A percentile compares a stretch with the other conserved stretches of the same genome.
phyloP scores from a whole-genome alignment of 1,139 yeast species.

The Candida pseudoviswanathii region DNA sequence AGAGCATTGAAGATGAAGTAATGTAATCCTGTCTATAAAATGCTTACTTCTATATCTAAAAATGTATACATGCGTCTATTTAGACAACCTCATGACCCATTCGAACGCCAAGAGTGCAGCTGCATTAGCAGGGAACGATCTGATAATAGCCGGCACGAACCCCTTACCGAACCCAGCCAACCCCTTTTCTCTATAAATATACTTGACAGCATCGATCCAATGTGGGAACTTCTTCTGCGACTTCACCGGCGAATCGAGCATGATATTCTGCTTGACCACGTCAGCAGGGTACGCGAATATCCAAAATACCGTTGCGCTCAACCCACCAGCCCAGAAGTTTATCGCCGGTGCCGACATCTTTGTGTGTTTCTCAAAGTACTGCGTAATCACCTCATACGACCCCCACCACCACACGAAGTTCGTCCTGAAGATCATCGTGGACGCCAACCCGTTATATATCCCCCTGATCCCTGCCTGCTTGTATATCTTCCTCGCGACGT shows the following conservation, averaged over 20 bases:
- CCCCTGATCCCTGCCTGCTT: slow-evolving; percentile 67
- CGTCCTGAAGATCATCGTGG: slow-evolving; percentile 83
- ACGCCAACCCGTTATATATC: slow-evolving; percentile 75
- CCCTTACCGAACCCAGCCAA: slow-evolving; percentile 73
- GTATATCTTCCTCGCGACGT: slow-evolving; percentile 60
- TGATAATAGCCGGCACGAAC: slow-evolving; percentile 71
- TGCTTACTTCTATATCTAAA: not conserved
- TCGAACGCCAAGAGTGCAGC: slow-evolving; percentile 93
- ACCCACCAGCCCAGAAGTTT: slow-evolving; percentile 91
- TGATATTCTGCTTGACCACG: slow-evolving; percentile 83
- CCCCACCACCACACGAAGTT: slow-evolving; percentile 96
- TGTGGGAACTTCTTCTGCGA: slow-evolving; percentile 63
- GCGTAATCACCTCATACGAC: slow-evolving; percentile 77
- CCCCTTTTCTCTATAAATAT: slow-evolving; percentile 60
- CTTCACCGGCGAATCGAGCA: slow-evolving; percentile 74
- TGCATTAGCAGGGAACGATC: slow-evolving; percentile 89
- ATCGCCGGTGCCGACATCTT: slow-evolving; percentile 64
- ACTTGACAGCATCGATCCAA: slow-evolving; percentile 73
- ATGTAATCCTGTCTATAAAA: slow-evolving; percentile 1
- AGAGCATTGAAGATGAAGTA: slow-evolving; percentile 31
- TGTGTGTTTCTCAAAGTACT: slow-evolving; percentile 66
- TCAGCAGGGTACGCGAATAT: slow-evolving; percentile 88
- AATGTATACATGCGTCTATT: slow-evolving; percentile 22
- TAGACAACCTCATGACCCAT: slow-evolving; percentile 68
- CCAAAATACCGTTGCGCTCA: slow-evolving; percentile 88